Conservation (phyloP, 1,139 yeast species). For the Pichia cactophila region DNA sequence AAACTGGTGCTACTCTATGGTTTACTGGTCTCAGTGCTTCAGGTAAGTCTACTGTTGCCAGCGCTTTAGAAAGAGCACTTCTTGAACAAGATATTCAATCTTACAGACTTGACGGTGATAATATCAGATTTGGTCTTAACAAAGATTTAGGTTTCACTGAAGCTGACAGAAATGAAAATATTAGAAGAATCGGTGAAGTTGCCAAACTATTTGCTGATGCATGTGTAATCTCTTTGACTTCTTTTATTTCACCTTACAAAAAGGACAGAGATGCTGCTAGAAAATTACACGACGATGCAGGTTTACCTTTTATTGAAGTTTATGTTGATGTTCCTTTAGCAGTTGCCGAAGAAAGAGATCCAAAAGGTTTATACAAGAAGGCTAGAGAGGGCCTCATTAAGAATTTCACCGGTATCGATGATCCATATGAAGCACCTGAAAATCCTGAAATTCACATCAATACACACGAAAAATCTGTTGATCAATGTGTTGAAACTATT, state of each 20-base stretch:
- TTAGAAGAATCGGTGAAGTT: conserved; percentile 89
- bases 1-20: conserved; percentile 89
- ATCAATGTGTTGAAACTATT: conserved; percentile 72
- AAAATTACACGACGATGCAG: conserved; percentile 67
- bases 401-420: conserved; percentile 92
- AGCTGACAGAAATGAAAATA: conserved; percentile 87
- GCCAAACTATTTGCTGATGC: conserved; percentile 89
- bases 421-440: conserved; percentile 92
- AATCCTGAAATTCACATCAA: conserved; percentile 74
- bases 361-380: conserved; percentile 92
- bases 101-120: conserved; percentile 92
- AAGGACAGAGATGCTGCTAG: conserved; percentile 82
- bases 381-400: conserved; percentile 92
- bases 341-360: conserved; percentile 94
- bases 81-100: conserved; percentile 61
- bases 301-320: conserved; percentile 81
- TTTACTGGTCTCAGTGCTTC: conserved; percentile 92
- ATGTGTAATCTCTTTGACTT: conserved; percentile 74
- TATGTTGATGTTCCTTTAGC: conserved; percentile 87
- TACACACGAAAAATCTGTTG: conserved; percentile 64
- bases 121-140: conserved; percentile 87
- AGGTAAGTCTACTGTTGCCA: conserved; percentile 91
- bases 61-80: conserved; percentile 81
- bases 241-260: conserved; percentile 86
- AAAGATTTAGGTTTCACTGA: conserved; percentile 92